These are phyloP conservation scores for Setaria viridis DNA, from an alignment of 202 grass and related monocot species.

Conservation along the genomic window DNA sequence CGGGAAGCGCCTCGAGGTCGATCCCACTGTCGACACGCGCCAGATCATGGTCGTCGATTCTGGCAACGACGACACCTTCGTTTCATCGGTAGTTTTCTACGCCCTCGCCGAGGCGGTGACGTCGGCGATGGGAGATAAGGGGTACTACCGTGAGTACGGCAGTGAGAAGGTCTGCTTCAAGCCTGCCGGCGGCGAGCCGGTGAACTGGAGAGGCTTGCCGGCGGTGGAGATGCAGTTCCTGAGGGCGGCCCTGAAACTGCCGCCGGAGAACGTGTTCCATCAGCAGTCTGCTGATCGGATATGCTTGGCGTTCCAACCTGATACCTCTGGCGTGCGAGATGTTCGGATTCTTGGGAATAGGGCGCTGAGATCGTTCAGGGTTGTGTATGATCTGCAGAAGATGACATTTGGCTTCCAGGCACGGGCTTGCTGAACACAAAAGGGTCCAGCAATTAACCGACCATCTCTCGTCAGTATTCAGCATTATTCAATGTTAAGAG, in stretches of 20 bases:
- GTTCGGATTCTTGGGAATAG: slow-evolving; percentile 38
- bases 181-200: not conserved
- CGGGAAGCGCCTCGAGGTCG: slow-evolving; percentile 25
- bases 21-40: not conserved
- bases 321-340: slow-evolving; percentile 17
- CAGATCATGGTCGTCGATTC: slow-evolving; percentile 38
- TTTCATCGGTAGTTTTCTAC: not conserved
- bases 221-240: slow-evolving; percentile 42
- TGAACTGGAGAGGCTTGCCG: slow-evolving; percentile 27
- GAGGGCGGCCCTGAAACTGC: slow-evolving; percentile 13
- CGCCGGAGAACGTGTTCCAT: slow-evolving; percentile 41
- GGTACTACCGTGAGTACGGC: not conserved
- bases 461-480: no score
- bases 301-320: slow-evolving; percentile 40
- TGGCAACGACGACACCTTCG: slow-evolving; percentile 22
- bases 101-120: slow-evolving; percentile 8
- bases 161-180: slow-evolving; percentile 14
- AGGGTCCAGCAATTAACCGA: no score
- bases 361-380: slow-evolving; percentile 36
- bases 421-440: slow-evolving; percentile 17
- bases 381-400: slow-evolving; percentile 36
- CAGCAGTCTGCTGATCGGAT: not conserved
- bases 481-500: no score
- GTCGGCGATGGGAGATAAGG: slow-evolving; percentile 13
- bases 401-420: slow-evolving; percentile 35